These are phyloP conservation scores for Atkinsonella texensis DNA, from an alignment of 2,329 filamentous ascomycete genomes.

Conservation along the genomic window DNA sequence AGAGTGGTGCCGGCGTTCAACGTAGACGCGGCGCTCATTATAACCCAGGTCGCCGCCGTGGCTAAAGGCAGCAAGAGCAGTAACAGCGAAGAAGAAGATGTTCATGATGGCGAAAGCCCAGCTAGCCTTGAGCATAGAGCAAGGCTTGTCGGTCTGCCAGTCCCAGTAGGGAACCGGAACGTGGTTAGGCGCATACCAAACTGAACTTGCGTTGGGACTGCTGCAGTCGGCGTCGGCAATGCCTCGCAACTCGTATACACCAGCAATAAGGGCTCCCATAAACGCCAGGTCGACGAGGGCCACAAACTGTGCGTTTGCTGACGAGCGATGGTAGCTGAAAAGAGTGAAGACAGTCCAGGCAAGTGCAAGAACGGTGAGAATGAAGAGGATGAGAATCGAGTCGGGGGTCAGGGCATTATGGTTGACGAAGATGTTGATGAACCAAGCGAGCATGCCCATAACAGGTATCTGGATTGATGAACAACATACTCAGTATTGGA, in stretches of 20 bases:
- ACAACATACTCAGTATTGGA: neutral
- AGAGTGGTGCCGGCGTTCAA: constrained; percentile 18
- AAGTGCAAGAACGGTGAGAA: constrained; percentile 49
- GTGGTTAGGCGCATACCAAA: constrained; percentile 36
- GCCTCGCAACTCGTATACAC: constrained; percentile 45
- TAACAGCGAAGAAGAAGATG: constrained; percentile 66
- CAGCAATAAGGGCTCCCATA: constrained; percentile 52
- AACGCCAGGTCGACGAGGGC: constrained; percentile 48
- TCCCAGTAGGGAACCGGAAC: constrained; percentile 45
- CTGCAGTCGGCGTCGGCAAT: constrained; percentile 56
- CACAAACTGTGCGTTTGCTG: constrained; percentile 48
- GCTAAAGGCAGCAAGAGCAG: constrained; percentile 55
- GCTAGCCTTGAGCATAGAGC: constrained; percentile 81
- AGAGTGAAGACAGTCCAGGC: constrained; percentile 54
- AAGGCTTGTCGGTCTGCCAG: constrained; percentile 58
- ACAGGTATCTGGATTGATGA: constrained; percentile 40
- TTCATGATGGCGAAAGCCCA: constrained; percentile 92
- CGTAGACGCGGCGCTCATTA: constrained; percentile 15
- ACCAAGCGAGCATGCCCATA: constrained; percentile 56
- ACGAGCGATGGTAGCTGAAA: constrained; percentile 53
- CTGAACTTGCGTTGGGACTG: constrained; percentile 34
- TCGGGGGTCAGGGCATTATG: constrained; percentile 47
- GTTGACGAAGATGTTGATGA: constrained; percentile 47
- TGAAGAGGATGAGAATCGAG: constrained; percentile 55
- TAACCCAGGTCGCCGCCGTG: constrained; percentile 41